phyloP scores from a whole-genome alignment of 495 filamentous ascomycete species.

The Xylaria cubensis region DNA sequence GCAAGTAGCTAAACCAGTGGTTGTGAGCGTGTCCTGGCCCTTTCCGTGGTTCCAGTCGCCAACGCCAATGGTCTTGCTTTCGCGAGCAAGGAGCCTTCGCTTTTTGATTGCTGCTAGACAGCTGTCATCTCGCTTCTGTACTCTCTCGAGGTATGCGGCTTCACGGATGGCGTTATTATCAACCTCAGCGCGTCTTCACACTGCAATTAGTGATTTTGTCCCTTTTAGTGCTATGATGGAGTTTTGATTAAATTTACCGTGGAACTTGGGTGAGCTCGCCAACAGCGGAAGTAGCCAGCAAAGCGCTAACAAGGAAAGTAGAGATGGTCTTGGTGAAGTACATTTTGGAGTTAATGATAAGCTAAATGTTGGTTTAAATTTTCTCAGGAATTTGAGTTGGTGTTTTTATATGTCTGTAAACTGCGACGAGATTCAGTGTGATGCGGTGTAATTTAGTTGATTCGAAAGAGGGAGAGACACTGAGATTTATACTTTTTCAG shows the following conservation, averaged over 20 bases:
- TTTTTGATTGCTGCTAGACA: neutral
- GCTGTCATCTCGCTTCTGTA: neutral
- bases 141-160: neutral
- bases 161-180: neutral
- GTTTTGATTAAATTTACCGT: neutral
- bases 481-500: neutral
- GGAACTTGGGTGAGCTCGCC: slow-evolving; percentile 2
- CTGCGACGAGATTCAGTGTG: neutral
- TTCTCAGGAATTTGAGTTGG: neutral
- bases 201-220: neutral
- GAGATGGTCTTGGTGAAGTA: slow-evolving; percentile 5
- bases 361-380: neutral
- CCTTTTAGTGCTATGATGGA: neutral
- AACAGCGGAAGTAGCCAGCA: neutral
- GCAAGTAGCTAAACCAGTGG: neutral
- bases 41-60: neutral
- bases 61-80: neutral
- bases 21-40: neutral
- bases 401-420: neutral
- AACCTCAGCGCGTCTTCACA: neutral
- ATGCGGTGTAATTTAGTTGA: neutral
- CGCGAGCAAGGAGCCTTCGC: neutral
- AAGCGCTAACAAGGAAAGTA: neutral
- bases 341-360: neutral
- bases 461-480: neutral